A percentile compares a stretch with the other conserved stretches of the same genome.
These are phyloP conservation scores for Zanthoxylum bungeanum DNA, from an alignment of 345 rosid species.

Conservation along the genomic window DNA sequence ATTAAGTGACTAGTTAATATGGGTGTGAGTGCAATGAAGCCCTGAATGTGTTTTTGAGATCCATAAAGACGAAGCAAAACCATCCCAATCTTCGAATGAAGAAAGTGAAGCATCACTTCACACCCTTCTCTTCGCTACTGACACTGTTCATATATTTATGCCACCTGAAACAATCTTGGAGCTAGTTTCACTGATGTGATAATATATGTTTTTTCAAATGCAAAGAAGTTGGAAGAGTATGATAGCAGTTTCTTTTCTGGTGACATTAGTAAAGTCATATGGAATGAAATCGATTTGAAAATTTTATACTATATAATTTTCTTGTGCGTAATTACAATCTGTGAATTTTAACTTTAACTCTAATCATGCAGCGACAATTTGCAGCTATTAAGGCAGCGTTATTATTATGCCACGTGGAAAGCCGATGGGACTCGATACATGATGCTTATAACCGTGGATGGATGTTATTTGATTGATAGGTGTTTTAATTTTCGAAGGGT, in stretches of 20 bases:
- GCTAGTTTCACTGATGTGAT: background rate
- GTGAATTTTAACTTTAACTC: conserved; percentile 1
- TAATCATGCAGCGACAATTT: conserved; percentile 67
- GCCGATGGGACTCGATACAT: conserved; percentile 97
- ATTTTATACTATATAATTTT: background rate
- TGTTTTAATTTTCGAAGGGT: conserved; percentile 85
- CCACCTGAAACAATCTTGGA: background rate
- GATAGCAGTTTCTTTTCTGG: no score
- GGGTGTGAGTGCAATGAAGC: conserved; percentile 19
- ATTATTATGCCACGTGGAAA: conserved; percentile 97
- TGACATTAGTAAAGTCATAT: background rate
- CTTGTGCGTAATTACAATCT: background rate
- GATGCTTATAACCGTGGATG: conserved; percentile 88
- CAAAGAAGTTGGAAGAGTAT: background rate
- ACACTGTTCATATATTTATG: background rate
- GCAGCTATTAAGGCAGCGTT: conserved; percentile 82
- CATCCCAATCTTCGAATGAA: background rate
- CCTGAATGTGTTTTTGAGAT: background rate
- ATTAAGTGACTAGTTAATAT: conserved; percentile 7
- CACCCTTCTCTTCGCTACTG: background rate
- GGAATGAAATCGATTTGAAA: background rate
- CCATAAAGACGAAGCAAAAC: background rate
- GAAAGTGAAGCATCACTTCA: background rate
- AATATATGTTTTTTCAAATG: background rate
- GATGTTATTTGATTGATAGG: conserved; percentile 83